These are phyloP conservation scores for Malus sieversii DNA, from an alignment of 306 rosid genomes.

Conservation along the genomic window DNA sequence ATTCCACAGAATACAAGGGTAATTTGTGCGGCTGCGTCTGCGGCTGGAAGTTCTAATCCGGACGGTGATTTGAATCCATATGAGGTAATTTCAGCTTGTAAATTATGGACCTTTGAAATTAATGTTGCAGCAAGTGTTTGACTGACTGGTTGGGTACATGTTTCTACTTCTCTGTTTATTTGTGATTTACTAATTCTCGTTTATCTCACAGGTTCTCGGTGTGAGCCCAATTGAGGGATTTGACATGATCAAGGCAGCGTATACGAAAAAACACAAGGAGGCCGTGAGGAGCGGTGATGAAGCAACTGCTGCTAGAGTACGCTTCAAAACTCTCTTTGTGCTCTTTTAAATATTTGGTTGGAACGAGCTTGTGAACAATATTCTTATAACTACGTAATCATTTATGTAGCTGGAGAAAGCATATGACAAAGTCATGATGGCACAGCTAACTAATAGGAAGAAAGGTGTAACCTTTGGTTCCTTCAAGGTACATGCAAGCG, in stretches of 20 bases:
- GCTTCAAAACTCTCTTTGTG: slow-evolving; percentile 11
- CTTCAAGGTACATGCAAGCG: slow-evolving; percentile 49
- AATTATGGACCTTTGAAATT: background rate
- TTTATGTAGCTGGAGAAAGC: slow-evolving; percentile 74
- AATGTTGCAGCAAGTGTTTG: background rate
- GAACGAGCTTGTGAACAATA: background rate
- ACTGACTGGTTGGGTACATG: background rate
- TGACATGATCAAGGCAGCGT: slow-evolving; percentile 62
- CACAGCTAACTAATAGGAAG: slow-evolving; percentile 82
- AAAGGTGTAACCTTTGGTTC: slow-evolving; percentile 87
- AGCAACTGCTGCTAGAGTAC: slow-evolving; percentile 67
- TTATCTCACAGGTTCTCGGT: slow-evolving; percentile 58
- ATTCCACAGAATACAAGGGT: slow-evolving; percentile 26
- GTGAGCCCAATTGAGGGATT: slow-evolving; percentile 78
- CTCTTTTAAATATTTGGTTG: background rate
- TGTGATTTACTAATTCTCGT: background rate
- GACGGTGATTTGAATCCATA: slow-evolving; percentile 65
- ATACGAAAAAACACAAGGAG: slow-evolving; percentile 57
- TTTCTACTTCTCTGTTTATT: background rate
- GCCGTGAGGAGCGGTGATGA: slow-evolving; percentile 77
- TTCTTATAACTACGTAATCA: background rate
- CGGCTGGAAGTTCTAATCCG: slow-evolving; percentile 86
- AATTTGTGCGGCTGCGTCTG: slow-evolving; percentile 57
- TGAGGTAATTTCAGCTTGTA: slow-evolving; percentile 42
- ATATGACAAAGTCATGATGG: slow-evolving; percentile 93